Percentiles rank a stretch among this genome's conserved stretches.
Conservation (phyloP, 495 filamentous ascomycete genomes). For the Penicillium fimorum region DNA sequence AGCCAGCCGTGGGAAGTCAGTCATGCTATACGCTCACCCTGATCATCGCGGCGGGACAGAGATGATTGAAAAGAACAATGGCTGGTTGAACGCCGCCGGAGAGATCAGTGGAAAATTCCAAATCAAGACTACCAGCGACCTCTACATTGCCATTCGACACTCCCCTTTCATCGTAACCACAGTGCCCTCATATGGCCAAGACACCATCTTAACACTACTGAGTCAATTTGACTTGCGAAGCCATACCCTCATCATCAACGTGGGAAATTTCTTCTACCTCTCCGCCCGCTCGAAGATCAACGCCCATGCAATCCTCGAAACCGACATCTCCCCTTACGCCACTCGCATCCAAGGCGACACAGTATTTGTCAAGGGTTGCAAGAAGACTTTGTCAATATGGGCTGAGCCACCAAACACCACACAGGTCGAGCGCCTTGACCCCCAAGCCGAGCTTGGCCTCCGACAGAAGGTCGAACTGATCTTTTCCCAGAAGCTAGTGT, state of each 20-base stretch:
- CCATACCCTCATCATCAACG: conserved; percentile 21
- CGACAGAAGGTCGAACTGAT: conserved; percentile 16
- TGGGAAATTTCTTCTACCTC: conserved; percentile 26
- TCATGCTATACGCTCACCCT: conserved; percentile 21
- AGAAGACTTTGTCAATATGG: conserved; percentile 22
- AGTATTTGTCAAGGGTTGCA: conserved; percentile 20
- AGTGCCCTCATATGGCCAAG: conserved; percentile 22
- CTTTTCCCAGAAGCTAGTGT: conserved; percentile 18
- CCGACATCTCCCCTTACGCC: conserved; percentile 22
- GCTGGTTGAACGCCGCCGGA: conserved; percentile 18
- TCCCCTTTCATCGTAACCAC: conserved; percentile 17
- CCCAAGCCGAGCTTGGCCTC: conserved; percentile 11
- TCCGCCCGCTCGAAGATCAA: conserved; percentile 21
- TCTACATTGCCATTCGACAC: conserved; percentile 18
- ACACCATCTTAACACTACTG: conserved; percentile 15
- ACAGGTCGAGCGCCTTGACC: conserved; percentile 11
- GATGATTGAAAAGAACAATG: conserved; percentile 19
- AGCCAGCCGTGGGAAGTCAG: conserved; percentile 17
- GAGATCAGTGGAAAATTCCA: conserved; percentile 16
- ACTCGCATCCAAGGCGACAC: conserved; percentile 13
- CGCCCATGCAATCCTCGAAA: conserved; percentile 18
- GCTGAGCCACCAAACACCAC: conserved; percentile 15
- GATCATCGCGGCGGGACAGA: conserved; percentile 19
- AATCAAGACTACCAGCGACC: conserved; percentile 20
- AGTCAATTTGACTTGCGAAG: conserved; percentile 18